Conservation (phyloP, 495 filamentous ascomycete species). For the Glutinoglossum americanum region DNA sequence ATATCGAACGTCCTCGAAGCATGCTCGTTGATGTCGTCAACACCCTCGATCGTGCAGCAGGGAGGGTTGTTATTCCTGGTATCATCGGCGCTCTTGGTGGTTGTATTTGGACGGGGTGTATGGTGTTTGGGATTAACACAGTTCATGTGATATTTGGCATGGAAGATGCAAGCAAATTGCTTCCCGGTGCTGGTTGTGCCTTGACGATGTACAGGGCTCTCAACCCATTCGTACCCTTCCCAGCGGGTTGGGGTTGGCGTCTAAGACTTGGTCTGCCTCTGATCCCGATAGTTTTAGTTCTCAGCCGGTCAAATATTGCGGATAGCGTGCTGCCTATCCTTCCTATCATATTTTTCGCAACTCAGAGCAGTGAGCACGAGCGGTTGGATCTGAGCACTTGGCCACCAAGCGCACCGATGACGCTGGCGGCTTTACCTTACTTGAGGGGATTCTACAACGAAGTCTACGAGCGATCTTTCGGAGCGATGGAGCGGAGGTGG, state of each 20-base stretch:
- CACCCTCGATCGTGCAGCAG: slow-evolving; percentile 29
- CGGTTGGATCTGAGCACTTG: slow-evolving; percentile 31
- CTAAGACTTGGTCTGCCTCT: slow-evolving; percentile 33
- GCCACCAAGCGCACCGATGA: slow-evolving; percentile 57
- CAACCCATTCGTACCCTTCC: slow-evolving; percentile 10
- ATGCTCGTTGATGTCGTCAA: slow-evolving; percentile 37
- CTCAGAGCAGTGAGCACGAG: slow-evolving; percentile 20
- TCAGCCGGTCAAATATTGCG: slow-evolving; percentile 34
- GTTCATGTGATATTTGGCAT: slow-evolving; percentile 41
- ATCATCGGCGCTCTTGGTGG: slow-evolving; percentile 10
- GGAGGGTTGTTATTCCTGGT: slow-evolving; percentile 33
- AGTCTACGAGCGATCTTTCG: slow-evolving; percentile 44
- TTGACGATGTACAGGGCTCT: slow-evolving; percentile 12
- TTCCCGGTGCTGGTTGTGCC: slow-evolving; percentile 16
- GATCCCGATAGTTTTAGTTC: slow-evolving; percentile 36
- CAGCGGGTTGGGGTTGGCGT: slow-evolving; percentile 13
- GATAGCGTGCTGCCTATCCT: slow-evolving; percentile 38
- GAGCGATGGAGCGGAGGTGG: slow-evolving; percentile 39
- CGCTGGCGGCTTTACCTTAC: slow-evolving; percentile 44
- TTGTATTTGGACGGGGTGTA: slow-evolving; percentile 25
- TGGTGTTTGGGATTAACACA: slow-evolving; percentile 35
- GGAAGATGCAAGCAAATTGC: slow-evolving; percentile 31
- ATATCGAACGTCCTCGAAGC: slow-evolving; percentile 49
- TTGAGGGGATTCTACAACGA: slow-evolving; percentile 43
- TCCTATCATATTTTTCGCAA: slow-evolving; percentile 39